Conservation (phyloP, 805 yeast species). For the Ogataea sp. region DNA sequence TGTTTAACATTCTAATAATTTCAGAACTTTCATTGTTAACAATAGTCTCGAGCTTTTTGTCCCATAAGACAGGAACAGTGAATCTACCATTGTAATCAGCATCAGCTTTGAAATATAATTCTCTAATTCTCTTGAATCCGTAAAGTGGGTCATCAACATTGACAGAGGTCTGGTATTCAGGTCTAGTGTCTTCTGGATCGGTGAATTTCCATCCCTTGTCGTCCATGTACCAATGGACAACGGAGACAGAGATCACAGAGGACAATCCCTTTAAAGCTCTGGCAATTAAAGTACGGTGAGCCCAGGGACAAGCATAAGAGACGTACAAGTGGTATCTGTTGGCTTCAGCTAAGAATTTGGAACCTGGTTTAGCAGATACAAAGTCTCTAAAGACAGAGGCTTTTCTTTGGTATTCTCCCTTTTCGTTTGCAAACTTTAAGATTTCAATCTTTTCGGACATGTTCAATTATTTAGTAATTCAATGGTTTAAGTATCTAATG, state of each 20-base stretch:
- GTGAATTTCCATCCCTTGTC: constrained; percentile 84
- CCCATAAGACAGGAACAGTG: constrained; percentile 95
- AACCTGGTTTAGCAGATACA: constrained; percentile 49
- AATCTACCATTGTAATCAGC: constrained; percentile 74
- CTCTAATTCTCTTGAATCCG: constrained; percentile 51
- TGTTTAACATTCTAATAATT: constrained; percentile 75
- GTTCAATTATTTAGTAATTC: no score
- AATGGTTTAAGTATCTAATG: no score
- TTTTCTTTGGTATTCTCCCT: constrained; percentile 51
- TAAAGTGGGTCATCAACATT: constrained; percentile 55
- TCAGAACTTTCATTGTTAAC: constrained; percentile 91
- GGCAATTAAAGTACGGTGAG: constrained; percentile 74
- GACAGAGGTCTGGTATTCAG: constrained; percentile 35
- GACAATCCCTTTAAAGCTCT: constrained; percentile 66
- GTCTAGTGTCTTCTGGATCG: constrained; percentile 15
- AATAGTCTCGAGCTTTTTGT: constrained; percentile 69
- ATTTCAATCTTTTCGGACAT: constrained; percentile 27
- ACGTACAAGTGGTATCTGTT: constrained; percentile 84
- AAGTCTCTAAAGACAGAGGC: constrained; percentile 49
- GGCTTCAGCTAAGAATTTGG: constrained; percentile 64
- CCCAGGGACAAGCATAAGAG: constrained; percentile 93
- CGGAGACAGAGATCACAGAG: constrained; percentile 56
- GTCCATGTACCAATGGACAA: constrained; percentile 90
- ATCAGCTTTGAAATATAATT: constrained; percentile 68
- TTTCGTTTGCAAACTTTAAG: constrained; percentile 39